Evolutionary conservation across 371 early-diverging fungal genomes (phyloP).

Genomic region (Encephalitozoon intestinalis): DNA sequence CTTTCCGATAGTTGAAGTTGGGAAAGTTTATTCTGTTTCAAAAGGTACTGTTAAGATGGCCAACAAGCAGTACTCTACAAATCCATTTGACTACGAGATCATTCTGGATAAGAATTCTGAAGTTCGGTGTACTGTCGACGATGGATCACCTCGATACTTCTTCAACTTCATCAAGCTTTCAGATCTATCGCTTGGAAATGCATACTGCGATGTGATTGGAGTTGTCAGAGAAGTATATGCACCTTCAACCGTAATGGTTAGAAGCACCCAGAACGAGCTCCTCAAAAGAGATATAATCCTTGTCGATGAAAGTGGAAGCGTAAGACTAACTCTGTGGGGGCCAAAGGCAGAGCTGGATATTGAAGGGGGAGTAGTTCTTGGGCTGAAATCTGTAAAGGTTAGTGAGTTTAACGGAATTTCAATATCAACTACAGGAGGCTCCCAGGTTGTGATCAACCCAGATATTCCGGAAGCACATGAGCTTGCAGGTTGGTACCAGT

Average conservation of each 20-base stretch:
- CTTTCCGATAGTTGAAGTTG: slow-evolving; percentile 48
- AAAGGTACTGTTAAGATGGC: slow-evolving; percentile 58
- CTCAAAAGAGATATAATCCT: slow-evolving; percentile 49
- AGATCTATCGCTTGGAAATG: slow-evolving; percentile 12
- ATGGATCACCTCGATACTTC: slow-evolving; percentile 22
- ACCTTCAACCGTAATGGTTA: slow-evolving; percentile 32
- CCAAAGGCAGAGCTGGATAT: slow-evolving; percentile 40
- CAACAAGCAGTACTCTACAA: slow-evolving; percentile 47
- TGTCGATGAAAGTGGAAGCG: slow-evolving; percentile 50
- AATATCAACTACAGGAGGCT: slow-evolving; percentile 34
- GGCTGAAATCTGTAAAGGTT: slow-evolving; percentile 41
- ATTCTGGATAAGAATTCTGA: slow-evolving; percentile 50
- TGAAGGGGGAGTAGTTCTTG: slow-evolving; percentile 35
- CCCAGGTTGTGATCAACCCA: slow-evolving; percentile 49
- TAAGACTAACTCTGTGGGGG: slow-evolving; percentile 56
- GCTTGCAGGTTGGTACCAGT: slow-evolving; percentile 57
- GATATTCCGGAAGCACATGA: slow-evolving; percentile 50
- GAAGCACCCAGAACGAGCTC: slow-evolving; percentile 37
- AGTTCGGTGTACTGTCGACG: slow-evolving; percentile 18
- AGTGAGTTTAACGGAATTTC: slow-evolving; percentile 45
- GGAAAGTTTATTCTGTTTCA: slow-evolving; percentile 43
- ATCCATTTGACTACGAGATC: slow-evolving; percentile 57
- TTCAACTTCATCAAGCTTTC: slow-evolving; percentile 47
- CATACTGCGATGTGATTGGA: slow-evolving; percentile 45
- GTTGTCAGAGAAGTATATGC: slow-evolving; percentile 47